Evolutionary conservation across 2,329 filamentous ascomycete genomes (phyloP), one percentile per base, ranked within the genome.

Genomic region (Alternaria triticina): DNA sequence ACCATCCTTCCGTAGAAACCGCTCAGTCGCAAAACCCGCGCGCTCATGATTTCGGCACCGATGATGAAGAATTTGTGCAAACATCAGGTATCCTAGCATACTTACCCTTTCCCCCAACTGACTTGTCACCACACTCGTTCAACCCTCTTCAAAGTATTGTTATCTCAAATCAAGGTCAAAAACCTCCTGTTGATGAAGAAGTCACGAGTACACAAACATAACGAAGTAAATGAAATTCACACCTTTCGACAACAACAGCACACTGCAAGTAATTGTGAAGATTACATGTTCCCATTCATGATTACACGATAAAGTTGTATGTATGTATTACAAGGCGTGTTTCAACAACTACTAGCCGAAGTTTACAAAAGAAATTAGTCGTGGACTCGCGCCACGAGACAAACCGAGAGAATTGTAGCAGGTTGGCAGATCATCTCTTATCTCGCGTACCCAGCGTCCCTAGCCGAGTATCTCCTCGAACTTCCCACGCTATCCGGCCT

Each of bases 391-490:
- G 27, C 27, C 36, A 40, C 36, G 5, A 40, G 15, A 17, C 36
- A 40, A 40, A 40, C 36, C 36, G 36, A 40, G n/a, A 40, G 17
- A 10, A 4, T 40, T 5, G 33, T 40, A 40, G 36, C n/a, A 40
- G 36, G 36, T 40, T 9, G 17, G 8, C 36, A 40, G n/a, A 40
- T 40, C 36, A 9, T n/a, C 8, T n/a, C n/a, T 52, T 15, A 62
- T 30, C 59, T 30, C 8, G 55, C 59, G 12, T 49, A 47, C 9
- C 59, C 59, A 33, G 59, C 59, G 36, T 54, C 55, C 43, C 59
- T 59, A 13, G 55, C 55, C 15, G 30, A 44, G 13, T 30, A 46
- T 17, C 40, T 28, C n/a, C 59, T 47, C 13, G 13, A 43, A 50
- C 28, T 57, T 9, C 28, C 55, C 13, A 20, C 22, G 27, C 30